These are phyloP conservation scores for Citeromyces hawaiiensis DNA, from an alignment of 1,139 yeast species.

Conservation along the genomic window DNA sequence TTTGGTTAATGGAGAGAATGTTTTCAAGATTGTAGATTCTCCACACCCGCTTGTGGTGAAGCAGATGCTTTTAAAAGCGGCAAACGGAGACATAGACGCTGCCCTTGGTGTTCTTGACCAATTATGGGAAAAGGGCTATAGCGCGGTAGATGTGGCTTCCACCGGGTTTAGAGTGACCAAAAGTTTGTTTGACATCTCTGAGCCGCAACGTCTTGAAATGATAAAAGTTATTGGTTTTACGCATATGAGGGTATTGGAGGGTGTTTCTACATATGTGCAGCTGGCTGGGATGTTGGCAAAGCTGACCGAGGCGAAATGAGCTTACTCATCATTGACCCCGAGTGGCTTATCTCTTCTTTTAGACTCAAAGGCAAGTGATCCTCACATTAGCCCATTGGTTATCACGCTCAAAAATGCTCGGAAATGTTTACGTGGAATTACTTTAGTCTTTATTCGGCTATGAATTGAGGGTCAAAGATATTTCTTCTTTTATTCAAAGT, in stretches of 20 bases:
- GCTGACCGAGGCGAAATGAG: constrained; percentile 19
- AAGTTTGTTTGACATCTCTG: constrained; percentile 53
- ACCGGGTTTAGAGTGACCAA: constrained; percentile 84
- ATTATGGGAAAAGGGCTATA: constrained; percentile 84
- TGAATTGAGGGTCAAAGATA: too few species aligned
- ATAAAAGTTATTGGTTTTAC: constrained; percentile 80
- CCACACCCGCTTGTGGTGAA: constrained; percentile 88
- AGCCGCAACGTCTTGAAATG: constrained; percentile 55
- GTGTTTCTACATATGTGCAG: constrained; percentile 80
- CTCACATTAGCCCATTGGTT: too few species aligned
- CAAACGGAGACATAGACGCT: constrained; percentile 42
- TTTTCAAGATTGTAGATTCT: constrained; percentile 88
- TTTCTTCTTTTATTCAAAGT: too few species aligned
- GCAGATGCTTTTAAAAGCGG: constrained; percentile 50
- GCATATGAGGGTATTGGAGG: constrained; percentile 88
- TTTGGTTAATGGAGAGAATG: constrained; percentile 79
- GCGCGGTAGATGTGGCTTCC: constrained; percentile 86
- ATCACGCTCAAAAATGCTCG: too few species aligned
- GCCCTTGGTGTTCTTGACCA: constrained; percentile 55
- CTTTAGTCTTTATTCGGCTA: too few species aligned
- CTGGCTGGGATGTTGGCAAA: constrained; percentile 74
- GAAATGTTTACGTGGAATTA: too few species aligned
- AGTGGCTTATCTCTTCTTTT: too few species aligned
- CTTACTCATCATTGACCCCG: too few species aligned
- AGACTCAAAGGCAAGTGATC: too few species aligned